Conservation (phyloP, 768 basidiomycete species). For the Auricularia sp. region DNA sequence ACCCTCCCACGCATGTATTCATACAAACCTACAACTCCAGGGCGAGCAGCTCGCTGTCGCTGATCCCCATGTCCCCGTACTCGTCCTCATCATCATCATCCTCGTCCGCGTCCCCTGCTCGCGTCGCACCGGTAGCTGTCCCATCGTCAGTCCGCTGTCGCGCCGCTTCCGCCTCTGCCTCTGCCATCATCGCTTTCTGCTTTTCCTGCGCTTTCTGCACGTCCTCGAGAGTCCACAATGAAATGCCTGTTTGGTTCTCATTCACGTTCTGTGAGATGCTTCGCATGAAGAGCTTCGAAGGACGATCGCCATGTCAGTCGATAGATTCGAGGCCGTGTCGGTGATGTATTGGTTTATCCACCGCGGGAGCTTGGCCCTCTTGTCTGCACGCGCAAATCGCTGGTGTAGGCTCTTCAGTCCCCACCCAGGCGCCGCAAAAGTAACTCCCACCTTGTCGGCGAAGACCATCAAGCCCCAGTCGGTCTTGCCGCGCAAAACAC, state of each 20-base stretch:
- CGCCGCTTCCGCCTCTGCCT: conserved; percentile 28
- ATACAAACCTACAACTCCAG: conserved; percentile 30
- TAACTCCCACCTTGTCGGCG: conserved; percentile 77
- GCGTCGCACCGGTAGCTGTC: conserved; percentile 22
- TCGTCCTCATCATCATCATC: conserved; percentile 45
- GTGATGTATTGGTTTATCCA: conserved; percentile 99
- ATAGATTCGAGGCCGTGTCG: conserved; percentile 94
- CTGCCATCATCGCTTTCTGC: conserved; percentile 54
- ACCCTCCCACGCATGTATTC: neutral
- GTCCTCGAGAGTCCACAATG: conserved; percentile 91
- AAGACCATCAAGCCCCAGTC: conserved; percentile 99
- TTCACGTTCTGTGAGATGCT: conserved; percentile 98
- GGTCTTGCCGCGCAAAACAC: conserved; percentile 94
- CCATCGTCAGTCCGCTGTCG: conserved; percentile 1
- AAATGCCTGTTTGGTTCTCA: conserved; percentile 89
- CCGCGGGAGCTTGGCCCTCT: conserved; percentile 88
- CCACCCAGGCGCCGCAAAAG: neutral
- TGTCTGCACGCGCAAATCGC: conserved; percentile 88
- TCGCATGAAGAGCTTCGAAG: conserved; percentile 95
- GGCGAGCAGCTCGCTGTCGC: conserved; percentile 50
- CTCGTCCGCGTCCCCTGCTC: conserved; percentile 14
- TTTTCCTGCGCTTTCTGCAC: conserved; percentile 77
- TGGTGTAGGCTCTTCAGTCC: conserved; percentile 20
- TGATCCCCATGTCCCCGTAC: conserved; percentile 50
- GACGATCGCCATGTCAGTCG: conserved; percentile 94